Evolutionary conservation across 768 basidiomycete species (phyloP).

Genomic region (Suillus subluteus): DNA sequence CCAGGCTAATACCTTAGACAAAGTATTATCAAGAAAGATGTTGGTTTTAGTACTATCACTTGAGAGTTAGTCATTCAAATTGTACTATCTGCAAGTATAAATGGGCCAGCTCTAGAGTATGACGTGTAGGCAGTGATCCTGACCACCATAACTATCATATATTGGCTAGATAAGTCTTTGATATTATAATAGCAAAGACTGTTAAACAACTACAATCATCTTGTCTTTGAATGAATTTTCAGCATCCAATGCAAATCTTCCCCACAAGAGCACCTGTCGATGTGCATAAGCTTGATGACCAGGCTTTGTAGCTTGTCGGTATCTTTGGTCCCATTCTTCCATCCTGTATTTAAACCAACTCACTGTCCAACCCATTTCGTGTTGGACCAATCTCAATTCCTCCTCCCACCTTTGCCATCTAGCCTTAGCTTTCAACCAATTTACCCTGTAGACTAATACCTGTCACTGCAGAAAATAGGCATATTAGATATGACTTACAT

Average conservation of each 20-base stretch:
- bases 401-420: constrained; percentile 23
- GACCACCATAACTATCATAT: too few relatives aligned
- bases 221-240: neutral
- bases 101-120: too few relatives aligned
- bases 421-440: constrained; percentile 22
- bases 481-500: constrained; percentile 5
- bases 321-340: constrained; percentile 3
- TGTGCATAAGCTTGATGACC: constrained; percentile 9
- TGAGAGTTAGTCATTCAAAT: too few relatives aligned
- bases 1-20: too few relatives aligned
- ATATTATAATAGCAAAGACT: too few relatives aligned
- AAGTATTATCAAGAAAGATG: too few relatives aligned
- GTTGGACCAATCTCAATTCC: constrained; percentile 18
- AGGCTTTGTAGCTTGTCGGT: neutral
- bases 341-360: constrained; percentile 12
- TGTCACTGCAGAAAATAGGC: too few relatives aligned
- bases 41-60: too few relatives aligned
- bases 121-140: too few relatives aligned
- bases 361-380: constrained; percentile 18
- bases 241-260: neutral
- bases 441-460: constrained; percentile 12
- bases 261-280: neutral
- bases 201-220: neutral
- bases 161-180: too few relatives aligned
- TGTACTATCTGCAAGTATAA: too few relatives aligned